Conservation (phyloP, 2,329 filamentous ascomycete species). For the Aspergillus neotritici region DNA sequence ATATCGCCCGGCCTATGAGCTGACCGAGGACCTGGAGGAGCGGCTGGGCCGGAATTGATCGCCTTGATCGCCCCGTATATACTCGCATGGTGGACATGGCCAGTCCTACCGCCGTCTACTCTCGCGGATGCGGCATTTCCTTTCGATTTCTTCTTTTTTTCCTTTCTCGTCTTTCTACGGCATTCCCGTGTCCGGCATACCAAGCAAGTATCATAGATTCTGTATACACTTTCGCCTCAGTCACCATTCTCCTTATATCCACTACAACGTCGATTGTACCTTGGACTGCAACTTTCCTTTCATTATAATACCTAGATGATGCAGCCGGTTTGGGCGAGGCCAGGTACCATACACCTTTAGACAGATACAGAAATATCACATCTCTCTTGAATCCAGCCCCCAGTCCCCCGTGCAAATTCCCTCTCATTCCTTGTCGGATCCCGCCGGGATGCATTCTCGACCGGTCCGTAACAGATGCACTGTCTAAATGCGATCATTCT, state of each 20-base stretch:
- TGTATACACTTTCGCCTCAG: constrained; percentile 1
- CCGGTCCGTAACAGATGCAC: constrained; percentile 12
- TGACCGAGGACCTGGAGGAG: constrained; percentile 70
- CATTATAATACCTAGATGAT: background rate
- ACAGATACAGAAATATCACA: constrained; percentile 21
- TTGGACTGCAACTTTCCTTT: background rate
- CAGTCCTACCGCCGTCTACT: too few species aligned
- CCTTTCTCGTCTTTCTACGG: background rate
- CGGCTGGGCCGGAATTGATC: constrained; percentile 63
- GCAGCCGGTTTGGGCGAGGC: too few species aligned
- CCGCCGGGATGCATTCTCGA: background rate
- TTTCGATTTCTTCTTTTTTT: background rate
- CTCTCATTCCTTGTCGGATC: background rate
- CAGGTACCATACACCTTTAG: constrained; percentile 16
- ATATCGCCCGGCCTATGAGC: constrained; percentile 70
- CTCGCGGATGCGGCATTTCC: background rate
- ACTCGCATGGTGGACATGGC: too few species aligned
- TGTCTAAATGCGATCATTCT: constrained; percentile 13
- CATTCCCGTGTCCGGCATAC: background rate
- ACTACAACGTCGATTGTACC: background rate
- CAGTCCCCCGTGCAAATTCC: constrained; percentile 1
- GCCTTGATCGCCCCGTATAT: too few species aligned
- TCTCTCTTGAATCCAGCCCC: constrained; percentile 2
- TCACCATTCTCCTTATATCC: background rate
- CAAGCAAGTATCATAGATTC: constrained; percentile 8